phyloP scores from a whole-genome alignment of 306 rosid species.

The Parietaria judaica region DNA sequence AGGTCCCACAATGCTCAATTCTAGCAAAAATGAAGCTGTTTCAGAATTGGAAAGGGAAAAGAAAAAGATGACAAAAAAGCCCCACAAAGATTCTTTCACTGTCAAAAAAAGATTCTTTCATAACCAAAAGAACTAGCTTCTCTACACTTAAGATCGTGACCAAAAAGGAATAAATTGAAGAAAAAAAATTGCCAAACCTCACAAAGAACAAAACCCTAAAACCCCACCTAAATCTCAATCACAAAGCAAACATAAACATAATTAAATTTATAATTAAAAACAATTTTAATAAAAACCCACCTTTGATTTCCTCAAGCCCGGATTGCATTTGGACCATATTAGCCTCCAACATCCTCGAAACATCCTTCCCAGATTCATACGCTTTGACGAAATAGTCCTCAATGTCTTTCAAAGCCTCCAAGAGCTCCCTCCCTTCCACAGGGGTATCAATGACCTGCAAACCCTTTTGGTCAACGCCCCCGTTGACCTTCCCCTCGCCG shows the following conservation, averaged over 20 bases:
- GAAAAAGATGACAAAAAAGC: too few relatives aligned
- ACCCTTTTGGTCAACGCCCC: slow-evolving; percentile 41
- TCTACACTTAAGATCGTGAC: too few relatives aligned
- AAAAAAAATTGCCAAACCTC: too few relatives aligned
- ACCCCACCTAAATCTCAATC: too few relatives aligned
- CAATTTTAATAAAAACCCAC: slow-evolving; percentile 27
- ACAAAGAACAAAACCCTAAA: too few relatives aligned
- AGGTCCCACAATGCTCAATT: too few relatives aligned
- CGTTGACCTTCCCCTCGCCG: slow-evolving; percentile 27
- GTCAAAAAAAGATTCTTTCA: too few relatives aligned
- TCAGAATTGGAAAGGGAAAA: too few relatives aligned
- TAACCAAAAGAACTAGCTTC: too few relatives aligned
- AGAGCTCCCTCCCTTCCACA: slow-evolving; percentile 72
- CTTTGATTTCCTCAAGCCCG: slow-evolving; percentile 82
- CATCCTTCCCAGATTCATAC: slow-evolving; percentile 66
- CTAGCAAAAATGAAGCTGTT: too few relatives aligned
- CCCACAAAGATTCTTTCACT: too few relatives aligned
- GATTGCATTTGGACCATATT: slow-evolving; percentile 69
- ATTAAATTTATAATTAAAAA: not conserved
- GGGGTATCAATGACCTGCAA: slow-evolving; percentile 61
- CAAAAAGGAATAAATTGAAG: too few relatives aligned
- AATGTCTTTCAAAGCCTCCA: slow-evolving; percentile 81
- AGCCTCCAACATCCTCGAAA: slow-evolving; percentile 89
- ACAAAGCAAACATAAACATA: not conserved
- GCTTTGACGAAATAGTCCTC: slow-evolving; percentile 71